Evolutionary conservation across 148 eudicot genomes (phyloP).

Genomic region (Nepenthes mirabilis): DNA sequence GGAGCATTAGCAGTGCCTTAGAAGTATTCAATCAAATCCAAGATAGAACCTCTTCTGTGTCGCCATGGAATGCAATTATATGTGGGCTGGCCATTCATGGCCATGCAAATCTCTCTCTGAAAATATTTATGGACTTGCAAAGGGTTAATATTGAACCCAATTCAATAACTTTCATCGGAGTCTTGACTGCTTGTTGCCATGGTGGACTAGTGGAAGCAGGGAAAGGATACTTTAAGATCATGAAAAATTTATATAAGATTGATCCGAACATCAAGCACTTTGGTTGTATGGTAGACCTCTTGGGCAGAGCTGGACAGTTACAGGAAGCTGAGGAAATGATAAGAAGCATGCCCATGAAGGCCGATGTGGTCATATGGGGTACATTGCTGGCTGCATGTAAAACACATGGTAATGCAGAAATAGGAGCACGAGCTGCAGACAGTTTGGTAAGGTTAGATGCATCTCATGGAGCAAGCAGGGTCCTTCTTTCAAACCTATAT

Average conservation of each 20-base stretch:
- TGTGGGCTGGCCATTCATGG: slow-evolving; percentile 87
- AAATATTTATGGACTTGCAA: slow-evolving; percentile 41
- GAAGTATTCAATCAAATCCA: slow-evolving; percentile 39
- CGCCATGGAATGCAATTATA: slow-evolving; percentile 84
- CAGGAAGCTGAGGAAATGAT: slow-evolving; percentile 65
- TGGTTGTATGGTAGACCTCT: slow-evolving; percentile 85
- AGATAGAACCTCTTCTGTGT: slow-evolving; percentile 27
- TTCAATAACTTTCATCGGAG: slow-evolving; percentile 72
- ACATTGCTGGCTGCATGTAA: slow-evolving; percentile 61
- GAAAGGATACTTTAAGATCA: slow-evolving; percentile 41
- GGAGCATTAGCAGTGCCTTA: slow-evolving; percentile 53
- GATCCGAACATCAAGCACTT: slow-evolving; percentile 70
- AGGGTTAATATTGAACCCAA: slow-evolving; percentile 33
- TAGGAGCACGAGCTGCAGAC: slow-evolving; percentile 59
- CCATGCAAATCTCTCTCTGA: slow-evolving; percentile 47
- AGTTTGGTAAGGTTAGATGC: slow-evolving; percentile 48
- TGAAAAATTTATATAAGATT: slow-evolving; percentile 34
- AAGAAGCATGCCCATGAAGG: slow-evolving; percentile 69
- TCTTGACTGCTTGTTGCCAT: slow-evolving; percentile 79
- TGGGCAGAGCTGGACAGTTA: slow-evolving; percentile 61
- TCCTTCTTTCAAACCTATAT: slow-evolving; percentile 63
- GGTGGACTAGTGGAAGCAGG: slow-evolving; percentile 68
- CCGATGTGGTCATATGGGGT: slow-evolving; percentile 86
- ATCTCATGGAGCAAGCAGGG: slow-evolving; percentile 64
- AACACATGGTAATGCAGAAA: slow-evolving; percentile 51